Conservation (phyloP, 192 early-diverging fungal genomes). For the Backusella tarrabulga region DNA sequence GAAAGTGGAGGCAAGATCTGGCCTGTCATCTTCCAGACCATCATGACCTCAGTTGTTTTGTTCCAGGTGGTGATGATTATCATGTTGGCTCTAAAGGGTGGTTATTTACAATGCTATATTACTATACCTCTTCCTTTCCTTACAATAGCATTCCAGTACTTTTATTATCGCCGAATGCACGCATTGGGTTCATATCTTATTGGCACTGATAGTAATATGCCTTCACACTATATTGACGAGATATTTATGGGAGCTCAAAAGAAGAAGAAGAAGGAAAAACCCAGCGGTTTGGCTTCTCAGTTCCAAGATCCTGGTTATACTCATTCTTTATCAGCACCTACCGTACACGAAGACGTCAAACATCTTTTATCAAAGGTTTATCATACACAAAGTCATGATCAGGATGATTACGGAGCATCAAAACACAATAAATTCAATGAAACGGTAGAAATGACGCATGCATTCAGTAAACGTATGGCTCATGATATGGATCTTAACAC, state of each 20-base stretch:
- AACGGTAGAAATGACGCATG: constrained; percentile 3
- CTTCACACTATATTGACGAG: constrained; percentile 47
- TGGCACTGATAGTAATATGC: constrained; percentile 35
- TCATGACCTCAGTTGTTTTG: constrained; percentile 58
- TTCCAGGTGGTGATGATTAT: constrained; percentile 70
- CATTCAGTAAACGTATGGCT: background rate
- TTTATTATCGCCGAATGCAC: constrained; percentile 41
- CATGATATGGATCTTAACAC: constrained; percentile 11
- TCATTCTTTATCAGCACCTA: constrained; percentile 56
- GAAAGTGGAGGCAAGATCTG: constrained; percentile 76
- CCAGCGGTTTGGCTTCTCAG: constrained; percentile 42
- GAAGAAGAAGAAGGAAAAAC: background rate
- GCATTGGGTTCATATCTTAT: constrained; percentile 9
- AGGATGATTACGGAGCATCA: background rate
- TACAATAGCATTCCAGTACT: constrained; percentile 51
- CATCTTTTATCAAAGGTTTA: constrained; percentile 66
- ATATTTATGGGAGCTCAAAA: background rate
- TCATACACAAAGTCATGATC: constrained; percentile 38
- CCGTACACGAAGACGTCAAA: constrained; percentile 65
- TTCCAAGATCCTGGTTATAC: constrained; percentile 66
- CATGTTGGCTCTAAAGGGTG: constrained; percentile 51
- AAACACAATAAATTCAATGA: background rate
- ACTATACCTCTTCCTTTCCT: constrained; percentile 66
- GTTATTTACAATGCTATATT: constrained; percentile 43
- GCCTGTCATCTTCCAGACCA: constrained; percentile 66